Conservation (phyloP, 1,284 basidiomycete species). For the Rhodotorula sp. region DNA sequence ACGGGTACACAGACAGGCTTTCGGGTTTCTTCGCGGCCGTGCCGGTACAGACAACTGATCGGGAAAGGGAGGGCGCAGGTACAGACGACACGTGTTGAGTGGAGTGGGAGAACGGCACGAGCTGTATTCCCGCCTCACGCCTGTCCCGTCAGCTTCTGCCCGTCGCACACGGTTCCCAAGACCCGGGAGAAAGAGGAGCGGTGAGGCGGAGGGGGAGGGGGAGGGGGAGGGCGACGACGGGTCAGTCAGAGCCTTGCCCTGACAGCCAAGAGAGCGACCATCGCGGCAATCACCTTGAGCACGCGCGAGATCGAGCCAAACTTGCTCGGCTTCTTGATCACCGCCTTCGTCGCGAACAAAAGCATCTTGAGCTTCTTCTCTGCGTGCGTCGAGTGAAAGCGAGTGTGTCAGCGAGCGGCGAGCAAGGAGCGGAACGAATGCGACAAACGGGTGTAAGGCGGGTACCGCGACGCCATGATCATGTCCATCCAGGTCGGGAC, state of each 20-base stretch:
- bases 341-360: conserved; percentile 16
- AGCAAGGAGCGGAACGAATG: not conserved
- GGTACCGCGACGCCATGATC: conserved; percentile 48
- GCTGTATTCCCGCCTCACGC: no score
- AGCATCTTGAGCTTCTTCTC: conserved; percentile 31
- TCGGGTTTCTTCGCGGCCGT: no score
- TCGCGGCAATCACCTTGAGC: not conserved
- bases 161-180: no score
- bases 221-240: no score
- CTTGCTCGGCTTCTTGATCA: conserved; percentile 10
- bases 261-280: not conserved
- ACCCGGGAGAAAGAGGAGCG: no score
- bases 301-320: conserved; percentile 1
- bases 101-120: no score
- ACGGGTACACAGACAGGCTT: no score
- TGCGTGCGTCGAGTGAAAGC: not conserved
- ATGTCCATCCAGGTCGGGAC: conserved; percentile 48
- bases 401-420: not conserved
- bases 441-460: conserved; percentile 45
- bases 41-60: no score
- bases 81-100: not conserved
- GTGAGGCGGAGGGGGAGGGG: no score
- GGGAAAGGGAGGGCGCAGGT: not conserved
- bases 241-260: not conserved
- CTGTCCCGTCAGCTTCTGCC: no score